Conservation (phyloP, 2,329 filamentous ascomycete species). For the Aspergillus bombycis region DNA sequence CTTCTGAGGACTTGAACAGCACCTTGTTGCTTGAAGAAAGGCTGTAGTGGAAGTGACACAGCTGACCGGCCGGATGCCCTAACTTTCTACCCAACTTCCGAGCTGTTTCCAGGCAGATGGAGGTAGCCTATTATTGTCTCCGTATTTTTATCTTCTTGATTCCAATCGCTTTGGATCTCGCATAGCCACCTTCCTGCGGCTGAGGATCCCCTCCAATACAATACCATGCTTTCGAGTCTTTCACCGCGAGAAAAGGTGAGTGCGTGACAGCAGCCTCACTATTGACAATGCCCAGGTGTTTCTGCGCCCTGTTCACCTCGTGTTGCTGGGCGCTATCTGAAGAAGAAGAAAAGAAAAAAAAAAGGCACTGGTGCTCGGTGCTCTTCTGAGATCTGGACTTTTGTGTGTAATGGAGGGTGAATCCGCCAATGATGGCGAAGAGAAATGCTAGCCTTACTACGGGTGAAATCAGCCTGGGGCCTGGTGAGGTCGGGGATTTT, state of each 20-base stretch:
- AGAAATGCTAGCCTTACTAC: neutral
- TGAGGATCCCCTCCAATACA: constrained; percentile 1
- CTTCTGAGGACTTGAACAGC: neutral
- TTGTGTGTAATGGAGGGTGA: neutral
- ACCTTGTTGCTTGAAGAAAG: neutral
- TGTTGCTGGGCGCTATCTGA: neutral
- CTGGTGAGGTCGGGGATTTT: constrained; percentile 1
- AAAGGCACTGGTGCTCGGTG: neutral
- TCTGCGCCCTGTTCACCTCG: constrained; percentile 2
- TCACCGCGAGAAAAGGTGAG: neutral
- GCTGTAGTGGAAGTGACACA: neutral
- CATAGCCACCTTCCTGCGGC: constrained; percentile 4
- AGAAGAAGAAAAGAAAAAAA: neutral
- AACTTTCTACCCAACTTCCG: constrained; percentile 3
- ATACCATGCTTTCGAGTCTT: neutral
- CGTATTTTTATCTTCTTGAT: neutral
- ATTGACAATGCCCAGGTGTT: constrained; percentile 3
- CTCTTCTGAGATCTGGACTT: constrained; percentile 3
- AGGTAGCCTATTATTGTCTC: neutral
- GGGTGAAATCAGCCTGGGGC: neutral
- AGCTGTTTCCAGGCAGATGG: neutral
- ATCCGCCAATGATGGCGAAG: constrained; percentile 3
- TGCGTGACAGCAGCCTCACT: neutral
- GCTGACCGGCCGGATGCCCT: constrained; percentile 1
- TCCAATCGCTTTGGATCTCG: neutral